Evolutionary conservation across 306 rosid species (phyloP).

Genomic region (Nissolia schottii): DNA sequence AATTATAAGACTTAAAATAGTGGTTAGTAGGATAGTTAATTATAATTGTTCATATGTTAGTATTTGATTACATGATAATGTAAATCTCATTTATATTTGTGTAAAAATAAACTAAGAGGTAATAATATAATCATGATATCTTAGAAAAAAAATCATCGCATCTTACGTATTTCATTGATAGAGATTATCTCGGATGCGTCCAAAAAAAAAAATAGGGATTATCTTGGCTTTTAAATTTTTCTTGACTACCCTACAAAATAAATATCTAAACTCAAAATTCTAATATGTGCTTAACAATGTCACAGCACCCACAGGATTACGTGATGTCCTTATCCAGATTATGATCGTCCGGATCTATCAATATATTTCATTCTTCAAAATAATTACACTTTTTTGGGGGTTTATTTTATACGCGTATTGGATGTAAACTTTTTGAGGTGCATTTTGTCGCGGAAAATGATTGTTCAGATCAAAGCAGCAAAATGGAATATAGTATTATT

Average conservation of each 20-base stretch:
- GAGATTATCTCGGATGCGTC: no score
- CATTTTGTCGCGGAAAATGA: constrained; percentile 37
- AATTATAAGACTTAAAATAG: background rate
- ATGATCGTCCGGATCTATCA: constrained; percentile 12
- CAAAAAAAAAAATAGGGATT: no score
- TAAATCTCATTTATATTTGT: no score
- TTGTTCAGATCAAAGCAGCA: constrained; percentile 20
- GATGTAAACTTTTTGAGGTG: constrained; percentile 29
- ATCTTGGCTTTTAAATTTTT: no score
- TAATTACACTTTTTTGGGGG: background rate
- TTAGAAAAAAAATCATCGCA: no score
- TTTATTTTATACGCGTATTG: constrained; percentile 15
- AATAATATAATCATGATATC: no score
- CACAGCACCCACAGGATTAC: constrained; percentile 21
- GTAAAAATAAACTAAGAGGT: background rate
- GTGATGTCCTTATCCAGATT: constrained; percentile 34
- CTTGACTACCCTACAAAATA: no score
- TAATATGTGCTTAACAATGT: constrained; percentile 25
- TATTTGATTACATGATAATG: no score
- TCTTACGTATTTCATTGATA: no score
- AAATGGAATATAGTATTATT: constrained; percentile 1
- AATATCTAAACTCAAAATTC: no score
- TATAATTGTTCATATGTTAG: no score
- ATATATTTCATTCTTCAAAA: background rate
- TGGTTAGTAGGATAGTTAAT: no score